Evolutionary conservation across 192 early-diverging fungal genomes (phyloP).

Genomic region (Phycomyces blakesleeanus): DNA sequence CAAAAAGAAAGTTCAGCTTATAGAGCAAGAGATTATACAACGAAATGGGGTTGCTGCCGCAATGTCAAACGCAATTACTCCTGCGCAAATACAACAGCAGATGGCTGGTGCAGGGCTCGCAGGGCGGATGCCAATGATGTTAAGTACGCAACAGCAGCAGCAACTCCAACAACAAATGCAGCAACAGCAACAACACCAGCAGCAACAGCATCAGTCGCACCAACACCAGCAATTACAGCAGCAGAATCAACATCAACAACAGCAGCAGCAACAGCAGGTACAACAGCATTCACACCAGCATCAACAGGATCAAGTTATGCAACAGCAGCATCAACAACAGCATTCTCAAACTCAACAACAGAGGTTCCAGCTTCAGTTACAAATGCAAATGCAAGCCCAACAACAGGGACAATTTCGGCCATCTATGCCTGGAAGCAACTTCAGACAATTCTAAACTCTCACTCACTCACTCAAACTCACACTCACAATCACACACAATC

Average conservation of each 20-base stretch:
- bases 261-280: constrained; percentile 72
- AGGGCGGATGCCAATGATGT: neutral
- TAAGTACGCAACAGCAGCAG: constrained; percentile 35
- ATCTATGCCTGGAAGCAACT: neutral
- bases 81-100: constrained; percentile 22
- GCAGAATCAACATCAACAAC: constrained; percentile 39
- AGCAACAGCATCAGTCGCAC: constrained; percentile 19
- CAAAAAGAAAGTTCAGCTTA: constrained; percentile 33
- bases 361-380: neutral
- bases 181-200: constrained; percentile 65
- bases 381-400: constrained; percentile 14
- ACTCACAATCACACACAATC: neutral
- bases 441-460: constrained; percentile 25
- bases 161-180: constrained; percentile 66
- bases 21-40: constrained; percentile 2
- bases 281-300: constrained; percentile 60
- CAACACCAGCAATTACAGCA: constrained; percentile 3
- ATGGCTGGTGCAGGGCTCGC: constrained; percentile 7
- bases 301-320: constrained; percentile 14
- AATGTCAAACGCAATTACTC: constrained; percentile 11
- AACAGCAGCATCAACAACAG: constrained; percentile 1
- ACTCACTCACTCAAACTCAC: constrained; percentile 10
- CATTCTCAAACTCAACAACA: constrained; percentile 4
- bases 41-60: neutral
- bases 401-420: neutral